These are phyloP conservation scores for Tylopilus balloui DNA, from an alignment of 768 basidiomycete species.

Conservation along the genomic window DNA sequence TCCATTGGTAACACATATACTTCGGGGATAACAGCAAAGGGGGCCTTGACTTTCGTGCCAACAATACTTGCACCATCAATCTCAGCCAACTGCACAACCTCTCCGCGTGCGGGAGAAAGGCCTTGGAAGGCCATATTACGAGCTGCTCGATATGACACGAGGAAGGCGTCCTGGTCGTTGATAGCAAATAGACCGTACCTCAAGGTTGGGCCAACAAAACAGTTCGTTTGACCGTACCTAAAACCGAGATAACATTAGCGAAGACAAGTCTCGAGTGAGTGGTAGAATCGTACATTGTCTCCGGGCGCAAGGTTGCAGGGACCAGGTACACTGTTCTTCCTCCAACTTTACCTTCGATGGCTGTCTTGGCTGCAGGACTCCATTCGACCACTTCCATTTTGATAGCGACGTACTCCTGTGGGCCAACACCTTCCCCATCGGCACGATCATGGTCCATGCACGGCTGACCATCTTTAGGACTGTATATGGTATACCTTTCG, in stretches of 20 bases:
- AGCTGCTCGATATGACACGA: slow-evolving; percentile 84
- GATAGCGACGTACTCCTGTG: slow-evolving; percentile 91
- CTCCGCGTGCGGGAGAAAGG: slow-evolving; percentile 64
- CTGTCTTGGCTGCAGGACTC: slow-evolving; percentile 62
- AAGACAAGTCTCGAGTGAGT: background rate
- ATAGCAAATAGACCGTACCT: slow-evolving; percentile 92
- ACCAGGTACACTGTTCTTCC: slow-evolving; percentile 85
- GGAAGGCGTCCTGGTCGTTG: slow-evolving; percentile 81
- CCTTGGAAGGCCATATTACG: slow-evolving; percentile 99
- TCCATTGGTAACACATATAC: slow-evolving; percentile 99
- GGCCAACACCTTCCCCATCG: slow-evolving; percentile 91
- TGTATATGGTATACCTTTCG: slow-evolving; percentile 97
- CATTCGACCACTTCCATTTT: slow-evolving; percentile 93
- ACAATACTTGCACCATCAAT: slow-evolving; percentile 76
- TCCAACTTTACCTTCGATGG: slow-evolving; percentile 63
- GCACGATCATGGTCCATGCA: slow-evolving; percentile 99
- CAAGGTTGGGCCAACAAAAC: slow-evolving; percentile 87
- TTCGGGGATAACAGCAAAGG: slow-evolving; percentile 74
- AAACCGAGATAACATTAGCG: slow-evolving; percentile 1
- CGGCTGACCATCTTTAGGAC: slow-evolving; percentile 96
- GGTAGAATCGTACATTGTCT: slow-evolving; percentile 74
- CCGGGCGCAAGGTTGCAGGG: slow-evolving; percentile 93
- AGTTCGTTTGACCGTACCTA: slow-evolving; percentile 98
- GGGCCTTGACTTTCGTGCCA: slow-evolving; percentile 88
- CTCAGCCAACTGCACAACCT: slow-evolving; percentile 68